Base-by-base conservation (phyloP, 352 stramenopile genomes). In the Globisporangium alternatum region DNA sequence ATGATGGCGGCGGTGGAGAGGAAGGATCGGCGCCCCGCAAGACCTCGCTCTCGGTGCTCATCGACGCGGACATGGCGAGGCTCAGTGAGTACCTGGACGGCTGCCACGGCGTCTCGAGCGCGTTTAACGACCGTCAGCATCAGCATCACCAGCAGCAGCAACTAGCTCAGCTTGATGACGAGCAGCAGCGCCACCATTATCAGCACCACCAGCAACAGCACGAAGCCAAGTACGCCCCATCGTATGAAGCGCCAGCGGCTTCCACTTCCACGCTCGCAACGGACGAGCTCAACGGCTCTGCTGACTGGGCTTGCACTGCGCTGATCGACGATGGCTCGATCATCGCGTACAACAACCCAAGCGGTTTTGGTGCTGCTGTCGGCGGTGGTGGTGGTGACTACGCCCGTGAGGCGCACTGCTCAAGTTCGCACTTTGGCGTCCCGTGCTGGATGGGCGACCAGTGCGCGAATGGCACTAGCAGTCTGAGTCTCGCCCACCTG, bases 51-150 rank as follows among this genome's bases (percentile, higher is more conserved):
- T n/a, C 45, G 33, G 22, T 64, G 47, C 58, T 64, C 45, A 51
- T 43, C 8, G 58, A 64, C 43, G 52, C 30, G 7, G 58, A 64
- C 21, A 64, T 64, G 58, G 9, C 47, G 33, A 51, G 33, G 21
- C 49, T 64, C 15, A 41, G 58, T 45, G 58, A 64, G 58, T 57
- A 56, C 45, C 35, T 64, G 31, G 58, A 64, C 31, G 45, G 47
- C 31, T 57, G 33, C 25, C 31, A 48, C 21, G 51, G 51, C 4
- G 22, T 57, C 51, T n/a, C 51, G 9, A 8, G 45, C 9, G 13
- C 45, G 43, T 21, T 63, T 13, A 28, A 47, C n/a, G 56, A 63
- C 28, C 56, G 44, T 13, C 17, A 30, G n/a, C 28, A 43, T 5
- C 48, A 52, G 43, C 33, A 37, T 21, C 41, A 45, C 5, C 39